phyloP scores from a whole-genome alignment of 495 filamentous ascomycete genomes.

The Cladorrhinum samala region DNA sequence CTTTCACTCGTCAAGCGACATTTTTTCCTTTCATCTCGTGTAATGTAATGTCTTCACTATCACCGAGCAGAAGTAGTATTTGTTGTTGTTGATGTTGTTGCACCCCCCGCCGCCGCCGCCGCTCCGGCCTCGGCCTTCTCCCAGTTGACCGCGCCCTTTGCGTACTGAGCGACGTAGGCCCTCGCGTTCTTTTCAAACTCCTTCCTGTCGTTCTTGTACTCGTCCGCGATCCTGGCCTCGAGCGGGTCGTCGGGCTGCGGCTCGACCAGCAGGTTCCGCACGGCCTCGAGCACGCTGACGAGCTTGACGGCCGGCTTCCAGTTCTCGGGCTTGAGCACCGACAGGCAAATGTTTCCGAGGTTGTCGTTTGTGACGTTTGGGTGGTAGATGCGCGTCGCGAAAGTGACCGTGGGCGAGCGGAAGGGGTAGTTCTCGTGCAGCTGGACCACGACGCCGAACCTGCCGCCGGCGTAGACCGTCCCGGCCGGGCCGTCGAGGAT shows the following conservation, averaged over 20 bases:
- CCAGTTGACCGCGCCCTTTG: slow-evolving; percentile 39
- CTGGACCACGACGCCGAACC: slow-evolving; percentile 67
- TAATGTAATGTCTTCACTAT: too few species aligned
- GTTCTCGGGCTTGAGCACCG: slow-evolving; percentile 76
- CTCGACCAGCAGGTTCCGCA: slow-evolving; percentile 70
- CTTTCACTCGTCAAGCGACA: too few species aligned
- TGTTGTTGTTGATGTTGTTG: too few species aligned
- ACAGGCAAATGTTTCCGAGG: slow-evolving; percentile 83
- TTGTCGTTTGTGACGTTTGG: slow-evolving; percentile 96
- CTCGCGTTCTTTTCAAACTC: slow-evolving; percentile 79
- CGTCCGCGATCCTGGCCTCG: slow-evolving; percentile 78
- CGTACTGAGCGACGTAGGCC: slow-evolving; percentile 77
- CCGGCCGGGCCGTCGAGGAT: slow-evolving; percentile 66
- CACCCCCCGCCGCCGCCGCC: background rate
- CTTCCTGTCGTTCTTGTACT: slow-evolving; percentile 65
- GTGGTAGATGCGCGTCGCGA: slow-evolving; percentile 96
- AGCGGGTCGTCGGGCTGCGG: slow-evolving; percentile 94
- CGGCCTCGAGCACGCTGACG: slow-evolving; percentile 68
- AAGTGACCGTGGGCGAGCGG: slow-evolving; percentile 80
- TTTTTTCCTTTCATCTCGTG: too few species aligned
- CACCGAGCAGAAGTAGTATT: too few species aligned
- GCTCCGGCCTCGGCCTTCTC: background rate
- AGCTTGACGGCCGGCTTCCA: slow-evolving; percentile 92
- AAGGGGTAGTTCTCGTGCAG: slow-evolving; percentile 91
- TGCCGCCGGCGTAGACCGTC: slow-evolving; percentile 71